These are phyloP conservation scores for Bolboschoenus planiculmis DNA, from an alignment of 176 grass and related monocot species.

Conservation along the genomic window DNA sequence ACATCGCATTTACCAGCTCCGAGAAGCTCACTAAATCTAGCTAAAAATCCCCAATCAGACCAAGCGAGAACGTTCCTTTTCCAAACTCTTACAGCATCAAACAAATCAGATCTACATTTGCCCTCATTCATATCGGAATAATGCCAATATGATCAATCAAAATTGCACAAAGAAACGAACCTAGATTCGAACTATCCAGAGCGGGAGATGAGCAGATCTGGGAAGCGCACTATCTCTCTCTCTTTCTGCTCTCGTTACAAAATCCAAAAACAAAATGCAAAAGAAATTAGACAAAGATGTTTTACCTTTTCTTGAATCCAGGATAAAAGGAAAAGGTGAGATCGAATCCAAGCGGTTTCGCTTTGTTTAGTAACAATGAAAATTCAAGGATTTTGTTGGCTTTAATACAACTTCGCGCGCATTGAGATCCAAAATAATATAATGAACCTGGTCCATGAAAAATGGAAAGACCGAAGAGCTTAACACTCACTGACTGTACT, in stretches of 20 bases:
- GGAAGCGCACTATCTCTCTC: background rate
- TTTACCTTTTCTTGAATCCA: conserved; percentile 8
- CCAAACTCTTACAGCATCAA: background rate
- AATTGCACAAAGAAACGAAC: conserved; percentile 7
- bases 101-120: background rate
- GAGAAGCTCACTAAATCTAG: background rate
- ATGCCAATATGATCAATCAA: background rate
- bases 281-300: background rate
- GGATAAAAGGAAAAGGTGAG: background rate
- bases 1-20: background rate
- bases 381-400: conserved; percentile 9
- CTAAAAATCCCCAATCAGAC: background rate
- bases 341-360: conserved; percentile 8
- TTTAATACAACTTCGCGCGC: conserved; percentile 24
- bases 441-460: background rate
- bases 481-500: background rate
- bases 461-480: background rate
- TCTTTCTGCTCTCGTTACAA: background rate
- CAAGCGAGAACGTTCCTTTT: background rate
- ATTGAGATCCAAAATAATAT: background rate
- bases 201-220: conserved; percentile 1
- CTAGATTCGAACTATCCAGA: background rate
- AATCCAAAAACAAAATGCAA: conserved; percentile 4
- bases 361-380: conserved; percentile 14
- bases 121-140: background rate